A percentile compares a stretch with the other conserved stretches of the same genome.
Conservation (phyloP, 2,329 filamentous ascomycete species). For the Sordariomycetes sp. region DNA sequence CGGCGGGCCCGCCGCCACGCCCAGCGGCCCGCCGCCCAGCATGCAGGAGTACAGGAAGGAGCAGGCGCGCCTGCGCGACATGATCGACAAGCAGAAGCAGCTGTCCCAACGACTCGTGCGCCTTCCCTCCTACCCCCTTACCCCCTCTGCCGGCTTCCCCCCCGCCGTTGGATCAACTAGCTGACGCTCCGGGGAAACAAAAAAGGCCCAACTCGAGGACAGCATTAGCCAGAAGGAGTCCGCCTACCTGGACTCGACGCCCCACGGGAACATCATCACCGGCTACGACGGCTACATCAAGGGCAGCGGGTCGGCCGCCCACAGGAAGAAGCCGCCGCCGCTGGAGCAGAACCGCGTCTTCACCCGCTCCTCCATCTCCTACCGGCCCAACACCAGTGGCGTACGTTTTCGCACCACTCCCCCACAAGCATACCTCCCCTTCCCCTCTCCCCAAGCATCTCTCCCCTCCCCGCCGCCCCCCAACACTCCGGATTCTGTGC, state of each 20-base stretch:
- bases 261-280: slow-evolving; percentile 87
- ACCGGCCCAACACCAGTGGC: slow-evolving; percentile 31
- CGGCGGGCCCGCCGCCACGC: neutral
- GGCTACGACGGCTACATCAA: slow-evolving; percentile 99
- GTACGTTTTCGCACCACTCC: slow-evolving; percentile 18
- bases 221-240: slow-evolving; percentile 75
- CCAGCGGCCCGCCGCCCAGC: slow-evolving; percentile 18
- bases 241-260: slow-evolving; percentile 83
- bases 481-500: neutral
- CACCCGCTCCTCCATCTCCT: slow-evolving; percentile 53
- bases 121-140: neutral
- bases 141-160: neutral
- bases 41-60: slow-evolving; percentile 40
- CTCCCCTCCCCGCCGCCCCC: neutral
- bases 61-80: slow-evolving; percentile 33
- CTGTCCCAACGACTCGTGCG: slow-evolving; percentile 26
- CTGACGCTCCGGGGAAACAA: too few species aligned
- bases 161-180: neutral
- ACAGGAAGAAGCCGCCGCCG: slow-evolving; percentile 53
- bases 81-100: slow-evolving; percentile 31
- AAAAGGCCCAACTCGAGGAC: slow-evolving; percentile 51
- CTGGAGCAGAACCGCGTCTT: slow-evolving; percentile 68
- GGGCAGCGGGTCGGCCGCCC: slow-evolving; percentile 55
- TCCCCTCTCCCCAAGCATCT: neutral
- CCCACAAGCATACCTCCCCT: neutral